These are phyloP conservation scores for Lignosus rhinocerotis DNA, from an alignment of 1,284 basidiomycete species.

Conservation along the genomic window DNA sequence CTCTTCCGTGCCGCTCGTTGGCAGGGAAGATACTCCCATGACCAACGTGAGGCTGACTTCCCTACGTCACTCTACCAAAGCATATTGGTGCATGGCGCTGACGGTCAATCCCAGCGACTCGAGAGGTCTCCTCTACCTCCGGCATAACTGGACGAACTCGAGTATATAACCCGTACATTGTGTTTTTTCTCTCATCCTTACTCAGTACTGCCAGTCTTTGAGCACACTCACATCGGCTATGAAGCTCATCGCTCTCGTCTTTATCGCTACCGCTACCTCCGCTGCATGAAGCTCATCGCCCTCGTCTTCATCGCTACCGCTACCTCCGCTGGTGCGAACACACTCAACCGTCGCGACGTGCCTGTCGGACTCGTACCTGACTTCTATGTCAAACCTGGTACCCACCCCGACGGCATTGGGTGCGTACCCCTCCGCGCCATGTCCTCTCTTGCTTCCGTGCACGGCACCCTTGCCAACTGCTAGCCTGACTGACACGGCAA, in stretches of 20 bases:
- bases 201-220: background rate
- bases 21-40: too few relatives aligned
- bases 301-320: constrained; percentile 1
- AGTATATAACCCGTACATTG: background rate
- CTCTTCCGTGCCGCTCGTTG: too few relatives aligned
- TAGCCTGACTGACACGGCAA: background rate
- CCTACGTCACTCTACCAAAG: too few relatives aligned
- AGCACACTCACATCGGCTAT: background rate
- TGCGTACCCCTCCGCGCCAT: background rate
- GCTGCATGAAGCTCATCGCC: constrained; percentile 5
- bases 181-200: background rate
- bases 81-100: too few relatives aligned
- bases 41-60: too few relatives aligned
- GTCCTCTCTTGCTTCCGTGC: too few relatives aligned
- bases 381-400: constrained; percentile 27
- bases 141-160: background rate
- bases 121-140: too few relatives aligned
- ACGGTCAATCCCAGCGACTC: too few relatives aligned
- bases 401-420: constrained; percentile 27
- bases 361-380: constrained; percentile 26
- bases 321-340: constrained; percentile 1
- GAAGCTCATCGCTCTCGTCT: constrained; percentile 2
- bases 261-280: constrained; percentile 1
- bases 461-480: background rate
- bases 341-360: constrained; percentile 4